A percentile compares a stretch with the other conserved stretches of the same genome.
Evolutionary conservation across 2,329 filamentous ascomycete genomes (phyloP).

Genomic region (Hortaea werneckii): DNA sequence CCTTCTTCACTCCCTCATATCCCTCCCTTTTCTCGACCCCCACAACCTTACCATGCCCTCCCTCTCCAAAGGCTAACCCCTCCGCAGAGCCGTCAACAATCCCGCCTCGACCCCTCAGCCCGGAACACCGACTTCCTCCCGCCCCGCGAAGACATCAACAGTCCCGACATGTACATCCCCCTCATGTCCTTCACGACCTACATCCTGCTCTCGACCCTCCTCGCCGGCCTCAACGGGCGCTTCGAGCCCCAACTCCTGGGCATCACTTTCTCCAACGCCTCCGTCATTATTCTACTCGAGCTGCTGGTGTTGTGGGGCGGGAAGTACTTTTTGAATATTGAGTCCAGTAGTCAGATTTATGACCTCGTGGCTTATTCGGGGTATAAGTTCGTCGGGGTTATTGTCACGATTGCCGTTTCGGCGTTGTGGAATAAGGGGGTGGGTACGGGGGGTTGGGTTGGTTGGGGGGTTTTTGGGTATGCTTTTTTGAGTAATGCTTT

Average conservation of each 20-base stretch:
- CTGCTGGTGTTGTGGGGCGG: conserved; percentile 85
- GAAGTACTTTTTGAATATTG: conserved; percentile 88
- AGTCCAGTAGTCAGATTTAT: conserved; percentile 83
- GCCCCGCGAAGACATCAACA: conserved; percentile 83
- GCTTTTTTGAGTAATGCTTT: conserved; percentile 91
- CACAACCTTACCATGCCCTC: background rate
- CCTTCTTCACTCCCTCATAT: background rate
- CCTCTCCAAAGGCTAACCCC: no score
- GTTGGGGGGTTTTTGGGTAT: conserved; percentile 83
- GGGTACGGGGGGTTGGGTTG: conserved; percentile 77
- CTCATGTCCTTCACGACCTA: conserved; percentile 98
- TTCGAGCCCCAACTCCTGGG: conserved; percentile 93
- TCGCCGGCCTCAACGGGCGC: conserved; percentile 79
- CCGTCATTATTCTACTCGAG: conserved; percentile 75
- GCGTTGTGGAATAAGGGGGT: conserved; percentile 68
- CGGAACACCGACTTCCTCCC: conserved; percentile 66
- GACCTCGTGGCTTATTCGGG: conserved; percentile 93
- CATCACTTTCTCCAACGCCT: conserved; percentile 73
- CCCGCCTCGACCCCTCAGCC: conserved; percentile 38
- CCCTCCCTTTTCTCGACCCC: no score
- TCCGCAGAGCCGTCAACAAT: conserved; percentile 79
- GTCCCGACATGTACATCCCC: conserved; percentile 98
- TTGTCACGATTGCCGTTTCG: conserved; percentile 71
- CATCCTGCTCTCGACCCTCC: conserved; percentile 81
- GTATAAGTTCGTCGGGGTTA: conserved; percentile 98